These are phyloP conservation scores for Platanthera guangdongensis DNA, from an alignment of 106 monocot genomes.

Conservation along the genomic window DNA sequence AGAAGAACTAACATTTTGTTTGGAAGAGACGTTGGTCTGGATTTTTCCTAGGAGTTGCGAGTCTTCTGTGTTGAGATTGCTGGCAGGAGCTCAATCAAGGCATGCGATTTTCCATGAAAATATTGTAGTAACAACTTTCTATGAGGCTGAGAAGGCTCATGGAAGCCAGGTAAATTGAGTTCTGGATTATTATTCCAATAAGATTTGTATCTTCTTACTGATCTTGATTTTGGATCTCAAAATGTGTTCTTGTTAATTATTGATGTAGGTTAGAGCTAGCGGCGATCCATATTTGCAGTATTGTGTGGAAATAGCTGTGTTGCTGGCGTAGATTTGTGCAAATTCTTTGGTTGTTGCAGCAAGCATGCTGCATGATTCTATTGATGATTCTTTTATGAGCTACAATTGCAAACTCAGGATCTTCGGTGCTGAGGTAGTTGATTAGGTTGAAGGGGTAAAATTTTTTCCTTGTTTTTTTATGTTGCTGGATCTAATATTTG, in stretches of 20 bases:
- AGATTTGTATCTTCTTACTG: neutral
- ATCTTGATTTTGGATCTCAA: too few relatives aligned
- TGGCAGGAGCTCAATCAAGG: slow-evolving; percentile 54
- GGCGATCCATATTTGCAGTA: slow-evolving; percentile 89
- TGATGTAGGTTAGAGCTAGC: slow-evolving; percentile 59
- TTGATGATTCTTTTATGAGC: slow-evolving; percentile 82
- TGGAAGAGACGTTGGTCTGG: slow-evolving; percentile 30
- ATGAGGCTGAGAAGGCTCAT: slow-evolving; percentile 81
- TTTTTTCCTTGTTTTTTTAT: neutral
- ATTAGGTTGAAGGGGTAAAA: slow-evolving; percentile 79
- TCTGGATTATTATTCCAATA: neutral
- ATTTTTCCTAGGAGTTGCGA: slow-evolving; percentile 14
- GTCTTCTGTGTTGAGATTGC: slow-evolving; percentile 40
- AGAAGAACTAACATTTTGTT: slow-evolving; percentile 27
- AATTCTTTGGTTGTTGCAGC: slow-evolving; percentile 78
- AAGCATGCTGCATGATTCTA: slow-evolving; percentile 82
- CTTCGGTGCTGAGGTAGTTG: slow-evolving; percentile 72
- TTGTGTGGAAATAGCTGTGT: slow-evolving; percentile 82
- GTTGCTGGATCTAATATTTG: too few relatives aligned
- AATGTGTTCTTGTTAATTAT: neutral
- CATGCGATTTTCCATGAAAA: slow-evolving; percentile 79
- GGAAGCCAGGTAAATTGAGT: slow-evolving; percentile 65
- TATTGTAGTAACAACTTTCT: slow-evolving; percentile 71
- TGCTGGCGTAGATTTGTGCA: slow-evolving; percentile 69
- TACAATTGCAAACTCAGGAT: slow-evolving; percentile 46